Evolutionary conservation across 495 filamentous ascomycete genomes (phyloP).

Genomic region (Choiromyces venosus): DNA sequence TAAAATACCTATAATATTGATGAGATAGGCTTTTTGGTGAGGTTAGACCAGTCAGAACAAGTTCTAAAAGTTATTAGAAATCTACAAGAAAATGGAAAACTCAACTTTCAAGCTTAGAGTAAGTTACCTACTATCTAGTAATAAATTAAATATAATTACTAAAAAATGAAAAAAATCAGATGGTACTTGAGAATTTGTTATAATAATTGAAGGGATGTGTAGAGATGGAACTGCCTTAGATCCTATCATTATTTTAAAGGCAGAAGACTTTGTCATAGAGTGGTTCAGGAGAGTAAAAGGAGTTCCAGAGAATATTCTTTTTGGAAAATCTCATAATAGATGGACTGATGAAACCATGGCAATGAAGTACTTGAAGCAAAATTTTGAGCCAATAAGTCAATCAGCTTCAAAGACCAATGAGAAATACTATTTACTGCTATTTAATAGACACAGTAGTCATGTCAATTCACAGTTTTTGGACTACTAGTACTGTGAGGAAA

Average conservation of each 20-base stretch:
- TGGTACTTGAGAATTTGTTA: not conserved
- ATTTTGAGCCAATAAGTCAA: not conserved
- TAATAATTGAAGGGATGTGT: not conserved
- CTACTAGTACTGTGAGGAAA: not conserved
- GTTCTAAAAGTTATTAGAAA: not conserved
- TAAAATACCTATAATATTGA: not conserved
- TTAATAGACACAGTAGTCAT: not conserved
- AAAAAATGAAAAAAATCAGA: too few species aligned
- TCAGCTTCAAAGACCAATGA: not conserved
- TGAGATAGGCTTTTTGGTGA: conserved; percentile 4
- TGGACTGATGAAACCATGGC: conserved; percentile 3
- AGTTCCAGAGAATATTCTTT: not conserved
- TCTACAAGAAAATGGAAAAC: not conserved
- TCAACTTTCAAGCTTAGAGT: too few species aligned
- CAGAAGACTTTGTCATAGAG: not conserved
- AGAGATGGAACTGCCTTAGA: not conserved
- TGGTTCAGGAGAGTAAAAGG: not conserved
- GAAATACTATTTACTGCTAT: not conserved
- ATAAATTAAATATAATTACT: too few species aligned
- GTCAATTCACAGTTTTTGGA: not conserved
- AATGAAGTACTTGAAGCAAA: not conserved
- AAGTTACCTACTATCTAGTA: too few species aligned
- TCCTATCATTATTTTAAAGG: conserved; percentile 3
- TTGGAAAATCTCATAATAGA: not conserved
- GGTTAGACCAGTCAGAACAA: not conserved